A percentile compares a stretch with the other conserved stretches of the same genome.
Evolutionary conservation across 306 rosid genomes (phyloP).

Genomic region (Corylus avellana): DNA sequence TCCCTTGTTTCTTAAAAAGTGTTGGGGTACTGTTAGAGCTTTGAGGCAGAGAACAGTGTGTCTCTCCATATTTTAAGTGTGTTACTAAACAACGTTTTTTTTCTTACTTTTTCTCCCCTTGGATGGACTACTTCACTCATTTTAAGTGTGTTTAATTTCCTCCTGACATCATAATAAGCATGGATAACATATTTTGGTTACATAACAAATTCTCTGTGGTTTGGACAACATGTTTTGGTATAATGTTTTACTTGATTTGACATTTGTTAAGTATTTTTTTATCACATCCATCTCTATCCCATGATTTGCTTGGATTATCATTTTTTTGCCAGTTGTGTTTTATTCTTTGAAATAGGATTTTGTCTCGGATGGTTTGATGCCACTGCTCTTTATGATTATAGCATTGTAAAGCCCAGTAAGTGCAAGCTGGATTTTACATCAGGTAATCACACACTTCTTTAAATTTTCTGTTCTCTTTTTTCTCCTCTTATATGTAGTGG

Average conservation of each 20-base stretch:
- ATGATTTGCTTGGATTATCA: slow-evolving; percentile 8
- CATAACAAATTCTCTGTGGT: background rate
- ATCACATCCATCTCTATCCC: background rate
- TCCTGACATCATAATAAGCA: background rate
- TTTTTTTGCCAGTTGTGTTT: slow-evolving; percentile 2
- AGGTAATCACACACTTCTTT: slow-evolving; percentile 1
- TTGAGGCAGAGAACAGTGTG: slow-evolving; percentile 50
- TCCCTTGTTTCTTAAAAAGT: slow-evolving; percentile 25
- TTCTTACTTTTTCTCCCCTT: background rate
- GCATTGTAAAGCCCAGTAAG: slow-evolving; percentile 15
- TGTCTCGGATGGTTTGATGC: slow-evolving; percentile 20
- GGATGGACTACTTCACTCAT: slow-evolving; percentile 4
- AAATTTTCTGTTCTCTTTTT: background rate
- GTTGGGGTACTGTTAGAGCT: slow-evolving; percentile 40
- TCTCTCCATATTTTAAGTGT: slow-evolving; percentile 33
- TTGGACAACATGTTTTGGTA: background rate
- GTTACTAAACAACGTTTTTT: slow-evolving; percentile 28
- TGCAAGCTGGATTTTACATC: slow-evolving; percentile 8
- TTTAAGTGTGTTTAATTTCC: background rate
- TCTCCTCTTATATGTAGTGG: background rate
- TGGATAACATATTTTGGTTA: background rate
- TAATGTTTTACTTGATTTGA: background rate
- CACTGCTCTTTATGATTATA: slow-evolving; percentile 18
- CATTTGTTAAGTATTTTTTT: background rate
- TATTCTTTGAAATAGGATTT: background rate